Evolutionary conservation across 805 yeast species (phyloP), one percentile per base, ranked within the genome.

Genomic region (Yamadazyma kitorensis): DNA sequence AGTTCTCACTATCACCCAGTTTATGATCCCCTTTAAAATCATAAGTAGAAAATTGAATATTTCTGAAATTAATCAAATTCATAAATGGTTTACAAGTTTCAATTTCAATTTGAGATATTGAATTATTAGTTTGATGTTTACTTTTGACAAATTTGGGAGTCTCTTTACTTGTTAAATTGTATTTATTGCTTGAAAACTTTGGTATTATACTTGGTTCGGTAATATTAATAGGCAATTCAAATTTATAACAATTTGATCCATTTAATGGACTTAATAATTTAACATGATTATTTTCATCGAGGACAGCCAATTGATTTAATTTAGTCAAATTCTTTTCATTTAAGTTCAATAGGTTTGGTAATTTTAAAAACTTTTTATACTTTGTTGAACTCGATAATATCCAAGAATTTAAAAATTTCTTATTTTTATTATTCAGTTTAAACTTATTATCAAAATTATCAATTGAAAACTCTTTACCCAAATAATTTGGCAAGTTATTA

Each of bases 31-130:
- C 44, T 4, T 37, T 34, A 12, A 31, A 47, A 15, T 49, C 52
- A 44, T 52, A 65, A 8, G 55, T 51, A 18, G 61, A 52, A 40
- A 64, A 55, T 29, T 48, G 48, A 16, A 62, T 49, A 33, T 59
- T 58, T 27, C 49, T 46, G 41, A 52, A 53, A 32, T 54, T 56
- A 18, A 62, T 49, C 24, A 64, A 39, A 31, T 57, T 55, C 30
- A 56, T 46, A 36, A 55, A 63, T 4, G 71, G 70, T 15, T 51
- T 53, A 40, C 79, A 70, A 0, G 82, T 74, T 43, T 77, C 82
- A 34, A 78, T 70, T 48, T 77, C 82, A 20, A 76, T 69, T 37
- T 73, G 72, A 0, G 76, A 67, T 19, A 76, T 50, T 5, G 33
- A 20, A 15, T 29, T 36, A 20, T 26, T 25, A 18, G 6, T 4